These are phyloP conservation scores for Serendipita sp. DNA, from an alignment of 768 basidiomycete species.

Conservation along the genomic window DNA sequence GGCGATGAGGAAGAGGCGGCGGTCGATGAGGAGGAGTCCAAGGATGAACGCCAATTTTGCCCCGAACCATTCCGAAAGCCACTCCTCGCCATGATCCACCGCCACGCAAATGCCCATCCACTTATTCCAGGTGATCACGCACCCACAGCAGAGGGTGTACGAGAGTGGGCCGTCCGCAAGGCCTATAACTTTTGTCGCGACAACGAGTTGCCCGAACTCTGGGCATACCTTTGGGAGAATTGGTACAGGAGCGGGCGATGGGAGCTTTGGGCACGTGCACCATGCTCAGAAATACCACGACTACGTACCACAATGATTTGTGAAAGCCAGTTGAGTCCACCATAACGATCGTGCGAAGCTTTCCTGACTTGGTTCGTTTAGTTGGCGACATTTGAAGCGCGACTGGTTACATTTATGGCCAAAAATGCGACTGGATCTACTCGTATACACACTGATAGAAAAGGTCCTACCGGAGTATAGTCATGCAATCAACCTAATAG, in stretches of 20 bases:
- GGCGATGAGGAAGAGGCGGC: not conserved
- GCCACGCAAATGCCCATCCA: slow-evolving; percentile 7
- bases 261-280: too few species aligned
- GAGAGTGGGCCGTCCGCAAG: slow-evolving; percentile 11
- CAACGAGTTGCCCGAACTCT: slow-evolving; percentile 9
- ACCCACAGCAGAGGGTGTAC: not conserved
- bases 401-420: too few species aligned
- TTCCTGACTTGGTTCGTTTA: too few species aligned
- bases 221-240: slow-evolving; percentile 13
- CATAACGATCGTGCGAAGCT: too few species aligned
- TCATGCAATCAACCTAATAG: too few species aligned
- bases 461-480: too few species aligned
- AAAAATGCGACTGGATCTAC: too few species aligned
- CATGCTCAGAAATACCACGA: too few species aligned
- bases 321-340: too few species aligned
- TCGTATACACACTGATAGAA: too few species aligned
- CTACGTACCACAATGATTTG: too few species aligned
- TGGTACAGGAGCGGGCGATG: slow-evolving; percentile 11
- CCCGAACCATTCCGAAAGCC: not conserved
- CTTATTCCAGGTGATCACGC: slow-evolving; percentile 4
- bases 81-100: slow-evolving; percentile 1
- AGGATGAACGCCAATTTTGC: slow-evolving; percentile 1
- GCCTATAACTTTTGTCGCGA: slow-evolving; percentile 6
- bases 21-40: not conserved
- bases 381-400: too few species aligned